Conservation (phyloP, 495 filamentous ascomycete genomes). For the Diplogelasinospora grovesii region DNA sequence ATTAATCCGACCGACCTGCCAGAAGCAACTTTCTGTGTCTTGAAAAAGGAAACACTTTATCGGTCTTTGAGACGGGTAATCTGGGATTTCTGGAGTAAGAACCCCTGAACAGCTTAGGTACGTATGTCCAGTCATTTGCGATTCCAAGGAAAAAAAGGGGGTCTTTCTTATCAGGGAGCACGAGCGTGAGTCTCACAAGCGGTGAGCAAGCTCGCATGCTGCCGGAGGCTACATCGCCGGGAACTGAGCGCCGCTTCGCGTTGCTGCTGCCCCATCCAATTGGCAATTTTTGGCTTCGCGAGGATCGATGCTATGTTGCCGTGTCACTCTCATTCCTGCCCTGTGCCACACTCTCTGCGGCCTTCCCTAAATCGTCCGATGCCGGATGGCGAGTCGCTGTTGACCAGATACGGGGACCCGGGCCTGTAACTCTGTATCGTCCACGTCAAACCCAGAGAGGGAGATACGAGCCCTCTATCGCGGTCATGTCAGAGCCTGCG, state of each 20-base stretch:
- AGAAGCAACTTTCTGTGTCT: slow-evolving; percentile 1
- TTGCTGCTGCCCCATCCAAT: slow-evolving; percentile 11
- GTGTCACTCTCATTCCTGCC: slow-evolving; percentile 21
- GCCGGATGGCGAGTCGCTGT: slow-evolving; percentile 14
- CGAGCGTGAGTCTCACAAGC: slow-evolving; percentile 12
- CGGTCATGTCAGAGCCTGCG: slow-evolving; percentile 12
- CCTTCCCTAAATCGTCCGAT: slow-evolving; percentile 17
- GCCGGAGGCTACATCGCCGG: slow-evolving; percentile 19
- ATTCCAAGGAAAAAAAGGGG: slow-evolving; percentile 2
- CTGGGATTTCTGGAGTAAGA: no score
- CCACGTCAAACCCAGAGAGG: slow-evolving; percentile 12
- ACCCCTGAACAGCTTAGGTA: no score
- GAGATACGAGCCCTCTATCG: slow-evolving; percentile 2
- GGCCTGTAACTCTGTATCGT: slow-evolving; percentile 8
- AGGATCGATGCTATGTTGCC: slow-evolving; percentile 12
- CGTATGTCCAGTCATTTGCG: no score
- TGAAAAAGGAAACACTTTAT: no score
- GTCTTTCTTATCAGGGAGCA: slow-evolving; percentile 8
- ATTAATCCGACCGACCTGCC: not conserved
- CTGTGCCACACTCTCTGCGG: slow-evolving; percentile 5
- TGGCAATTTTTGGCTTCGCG: slow-evolving; percentile 9
- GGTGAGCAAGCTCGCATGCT: slow-evolving; percentile 14
- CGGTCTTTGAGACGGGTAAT: slow-evolving; percentile 3
- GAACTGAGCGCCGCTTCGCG: slow-evolving; percentile 11
- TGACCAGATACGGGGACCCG: slow-evolving; percentile 15